Base-by-base conservation (phyloP, 345 rosid species). In the Sonneratia caseolaris region DNA sequence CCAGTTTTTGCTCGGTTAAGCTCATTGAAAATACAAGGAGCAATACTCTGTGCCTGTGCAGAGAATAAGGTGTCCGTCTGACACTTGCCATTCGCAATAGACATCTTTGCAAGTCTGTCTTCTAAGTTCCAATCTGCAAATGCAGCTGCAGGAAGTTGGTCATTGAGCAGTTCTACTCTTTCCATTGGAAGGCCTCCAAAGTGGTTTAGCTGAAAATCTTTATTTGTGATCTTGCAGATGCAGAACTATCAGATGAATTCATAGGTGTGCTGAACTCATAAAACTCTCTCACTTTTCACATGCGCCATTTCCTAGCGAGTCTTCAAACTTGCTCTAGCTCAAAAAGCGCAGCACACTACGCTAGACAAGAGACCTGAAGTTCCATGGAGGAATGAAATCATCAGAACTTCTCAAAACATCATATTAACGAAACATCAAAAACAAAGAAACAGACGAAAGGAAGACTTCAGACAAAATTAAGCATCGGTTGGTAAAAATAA, bases 181-280 rank as follows among this genome's bases (percentile, higher is more conserved):
- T 81, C 74, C 43, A 71, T 66, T 4, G 74, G 79, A 13, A 70
- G 69, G 61, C 75, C 81, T 71, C 75, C 76, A 66, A 76, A 57
- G 43, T 80, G 77, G 47, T 81, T 70, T 47, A 37, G 79, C 72
- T 71, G 80, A 59, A 82, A 69, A 22, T 67, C 80, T 66, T 69
- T 75, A 35, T 66, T 49, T 35, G 59, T 71, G 43, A 45, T 24
- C 21, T 35, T 68, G 55, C n/a, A 43, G 37, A 32, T 42, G 35
- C 55, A 45, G 61, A 55, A 79, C 68, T 68, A 70, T 67, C 79
- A 72, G 74, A 42, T 42, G 45, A 42, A 42, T 42, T 9, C 45
- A 91, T 88, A 79, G 87, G 89, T 79, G 80, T 86, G 77, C 85
- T 91, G 42, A 87, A 72, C 73, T 91, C 92, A 81, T 91, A 95